Conservation (phyloP, 176 grass and related monocot genomes). For the Eremochloa ophiuroides region DNA sequence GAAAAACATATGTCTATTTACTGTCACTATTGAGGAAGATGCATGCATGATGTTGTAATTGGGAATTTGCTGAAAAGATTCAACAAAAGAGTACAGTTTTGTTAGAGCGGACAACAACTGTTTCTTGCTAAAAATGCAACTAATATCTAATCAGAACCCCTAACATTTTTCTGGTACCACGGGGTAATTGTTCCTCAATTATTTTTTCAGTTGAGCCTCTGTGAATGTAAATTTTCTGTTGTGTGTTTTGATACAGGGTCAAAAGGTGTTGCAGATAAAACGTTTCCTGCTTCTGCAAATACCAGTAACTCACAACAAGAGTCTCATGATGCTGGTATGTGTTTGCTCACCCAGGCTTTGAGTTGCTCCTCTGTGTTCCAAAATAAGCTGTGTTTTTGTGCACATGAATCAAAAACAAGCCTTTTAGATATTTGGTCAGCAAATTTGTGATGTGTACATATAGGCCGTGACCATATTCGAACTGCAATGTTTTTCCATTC, state of each 20-base stretch:
- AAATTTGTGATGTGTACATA: neutral
- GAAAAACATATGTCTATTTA: neutral
- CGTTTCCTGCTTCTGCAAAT: constrained; percentile 7
- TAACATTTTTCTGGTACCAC: neutral
- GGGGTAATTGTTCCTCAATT: neutral
- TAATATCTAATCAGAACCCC: neutral
- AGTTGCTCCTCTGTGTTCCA: neutral
- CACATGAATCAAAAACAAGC: neutral
- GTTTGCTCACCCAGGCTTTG: constrained; percentile 8
- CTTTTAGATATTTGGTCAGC: neutral
- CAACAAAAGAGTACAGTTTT: neutral
- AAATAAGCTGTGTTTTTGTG: neutral
- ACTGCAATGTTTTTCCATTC: neutral
- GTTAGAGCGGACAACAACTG: neutral
- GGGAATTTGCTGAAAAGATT: neutral
- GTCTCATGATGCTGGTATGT: constrained; percentile 27
- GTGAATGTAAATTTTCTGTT: neutral
- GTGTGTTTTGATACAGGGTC: constrained; percentile 1
- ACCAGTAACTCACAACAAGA: constrained; percentile 33
- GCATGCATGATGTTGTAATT: neutral
- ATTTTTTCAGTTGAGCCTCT: neutral
- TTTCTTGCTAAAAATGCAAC: neutral
- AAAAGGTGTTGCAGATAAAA: constrained; percentile 15
- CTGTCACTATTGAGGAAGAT: neutral
- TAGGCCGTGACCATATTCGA: neutral